A percentile compares a stretch with the other conserved stretches of the same genome.
phyloP scores from a whole-genome alignment of 768 basidiomycete species.

The Leccinum barrowsii region DNA sequence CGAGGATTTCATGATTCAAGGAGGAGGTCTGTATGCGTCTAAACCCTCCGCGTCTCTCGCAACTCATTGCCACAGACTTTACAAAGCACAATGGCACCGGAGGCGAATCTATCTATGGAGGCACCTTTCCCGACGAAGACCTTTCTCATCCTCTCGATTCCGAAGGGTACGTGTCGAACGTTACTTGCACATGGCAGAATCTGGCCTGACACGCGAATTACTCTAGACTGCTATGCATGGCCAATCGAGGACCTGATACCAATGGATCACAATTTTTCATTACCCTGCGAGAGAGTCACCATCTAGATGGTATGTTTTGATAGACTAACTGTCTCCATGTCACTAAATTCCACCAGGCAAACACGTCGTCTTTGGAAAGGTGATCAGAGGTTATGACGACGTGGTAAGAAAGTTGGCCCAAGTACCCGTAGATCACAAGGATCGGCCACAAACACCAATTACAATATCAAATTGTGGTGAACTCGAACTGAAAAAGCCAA shows the following conservation, averaged over 20 bases:
- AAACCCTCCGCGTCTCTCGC: neutral
- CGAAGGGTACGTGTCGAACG: constrained; percentile 45
- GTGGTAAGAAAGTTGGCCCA: constrained; percentile 58
- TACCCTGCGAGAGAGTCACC: constrained; percentile 71
- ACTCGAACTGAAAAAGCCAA: constrained; percentile 57
- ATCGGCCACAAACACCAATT: constrained; percentile 66
- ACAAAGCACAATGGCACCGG: constrained; percentile 77
- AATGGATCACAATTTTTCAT: constrained; percentile 89
- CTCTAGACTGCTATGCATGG: constrained; percentile 80
- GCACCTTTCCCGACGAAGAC: constrained; percentile 75
- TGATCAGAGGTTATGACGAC: constrained; percentile 57
- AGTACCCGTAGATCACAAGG: constrained; percentile 70
- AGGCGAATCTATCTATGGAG: constrained; percentile 79
- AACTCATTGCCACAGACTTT: constrained; percentile 49
- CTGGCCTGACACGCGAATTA: neutral
- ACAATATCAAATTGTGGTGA: constrained; percentile 79
- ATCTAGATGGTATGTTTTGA: constrained; percentile 57
- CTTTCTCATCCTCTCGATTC: constrained; percentile 59
- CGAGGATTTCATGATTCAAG: constrained; percentile 76
- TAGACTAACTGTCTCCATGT: neutral
- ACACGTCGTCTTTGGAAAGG: constrained; percentile 54
- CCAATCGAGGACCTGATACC: constrained; percentile 80
- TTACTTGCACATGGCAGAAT: neutral
- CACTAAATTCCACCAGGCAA: constrained; percentile 40
- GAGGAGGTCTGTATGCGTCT: constrained; percentile 50